phyloP scores from a whole-genome alignment of 2,329 filamentous ascomycete genomes.

The Pseudocercospora macadamiae region DNA sequence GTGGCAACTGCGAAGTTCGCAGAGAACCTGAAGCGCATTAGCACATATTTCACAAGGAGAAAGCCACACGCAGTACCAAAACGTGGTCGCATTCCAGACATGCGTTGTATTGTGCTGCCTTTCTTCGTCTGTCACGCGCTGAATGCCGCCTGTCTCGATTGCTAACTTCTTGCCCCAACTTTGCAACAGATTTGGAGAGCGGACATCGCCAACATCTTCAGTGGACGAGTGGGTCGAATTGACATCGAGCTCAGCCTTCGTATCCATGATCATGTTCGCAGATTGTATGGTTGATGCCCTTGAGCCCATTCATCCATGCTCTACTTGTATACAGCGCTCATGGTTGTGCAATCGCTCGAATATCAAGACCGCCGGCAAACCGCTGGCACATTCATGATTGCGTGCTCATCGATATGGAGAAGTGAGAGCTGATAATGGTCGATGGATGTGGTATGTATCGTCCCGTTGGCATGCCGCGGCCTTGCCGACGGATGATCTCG shows the following conservation, averaged over 20 bases:
- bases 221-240: neutral
- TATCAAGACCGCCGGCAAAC: conserved; percentile 5
- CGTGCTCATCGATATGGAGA: neutral
- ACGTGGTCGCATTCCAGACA: conserved; percentile 18
- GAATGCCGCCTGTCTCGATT: conserved; percentile 19
- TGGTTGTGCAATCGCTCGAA: neutral
- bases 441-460: neutral
- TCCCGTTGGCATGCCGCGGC: conserved; percentile 2
- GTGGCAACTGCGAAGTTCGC: conserved; percentile 24
- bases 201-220: neutral
- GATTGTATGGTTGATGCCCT: neutral
- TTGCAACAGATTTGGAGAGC: neutral
- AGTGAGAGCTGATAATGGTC: neutral
- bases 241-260: neutral
- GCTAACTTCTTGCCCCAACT: conserved; percentile 9
- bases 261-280: neutral
- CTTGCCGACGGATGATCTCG: neutral
- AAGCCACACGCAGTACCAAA: conserved; percentile 9
- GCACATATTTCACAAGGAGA: neutral
- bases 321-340: neutral
- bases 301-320: neutral
- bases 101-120: conserved; percentile 10
- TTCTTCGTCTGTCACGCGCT: conserved; percentile 18
- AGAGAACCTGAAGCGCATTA: conserved; percentile 12
- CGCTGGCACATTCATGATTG: neutral